These are phyloP conservation scores for Neurospora sublineolata DNA, from an alignment of 495 filamentous ascomycete species.

Conservation along the genomic window DNA sequence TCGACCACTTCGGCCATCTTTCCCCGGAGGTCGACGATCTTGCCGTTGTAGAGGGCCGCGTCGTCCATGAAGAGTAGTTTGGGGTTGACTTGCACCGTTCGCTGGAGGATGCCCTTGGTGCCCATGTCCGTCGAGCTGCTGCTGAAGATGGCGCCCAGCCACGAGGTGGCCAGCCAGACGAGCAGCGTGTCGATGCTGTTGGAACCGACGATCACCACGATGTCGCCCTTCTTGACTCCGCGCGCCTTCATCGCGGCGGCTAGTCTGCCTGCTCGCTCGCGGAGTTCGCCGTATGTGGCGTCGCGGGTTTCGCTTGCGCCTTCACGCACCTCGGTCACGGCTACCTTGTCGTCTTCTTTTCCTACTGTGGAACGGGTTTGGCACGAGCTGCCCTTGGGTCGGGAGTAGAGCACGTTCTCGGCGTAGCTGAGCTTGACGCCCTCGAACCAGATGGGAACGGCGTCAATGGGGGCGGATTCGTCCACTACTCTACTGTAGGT, in stretches of 20 bases:
- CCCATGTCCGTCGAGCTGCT: conserved; percentile 72
- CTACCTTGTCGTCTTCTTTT: conserved; percentile 61
- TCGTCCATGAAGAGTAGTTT: conserved; percentile 69
- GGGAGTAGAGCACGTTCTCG: conserved; percentile 50
- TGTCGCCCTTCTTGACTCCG: conserved; percentile 57
- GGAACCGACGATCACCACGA: conserved; percentile 56
- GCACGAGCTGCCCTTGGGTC: conserved; percentile 19
- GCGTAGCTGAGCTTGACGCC: conserved; percentile 52
- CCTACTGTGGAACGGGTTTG: conserved; percentile 27
- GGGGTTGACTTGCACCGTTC: conserved; percentile 59
- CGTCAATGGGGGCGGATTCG: conserved; percentile 53
- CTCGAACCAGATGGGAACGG: conserved; percentile 57
- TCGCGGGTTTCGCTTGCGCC: conserved; percentile 44
- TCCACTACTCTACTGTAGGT: conserved; percentile 50
- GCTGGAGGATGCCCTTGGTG: conserved; percentile 61
- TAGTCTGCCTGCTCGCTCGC: conserved; percentile 42
- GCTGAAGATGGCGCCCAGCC: conserved; percentile 60
- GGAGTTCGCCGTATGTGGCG: conserved; percentile 53
- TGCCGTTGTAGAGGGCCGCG: conserved; percentile 65
- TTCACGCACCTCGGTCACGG: conserved; percentile 62
- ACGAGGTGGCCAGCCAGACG: conserved; percentile 51
- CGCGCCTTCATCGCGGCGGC: conserved; percentile 49
- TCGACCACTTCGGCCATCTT: conserved; percentile 59
- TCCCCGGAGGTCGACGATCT: conserved; percentile 52
- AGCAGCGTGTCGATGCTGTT: conserved; percentile 64